Conservation (phyloP, 2,329 filamentous ascomycete genomes). For the Metarhizium rileyi region DNA sequence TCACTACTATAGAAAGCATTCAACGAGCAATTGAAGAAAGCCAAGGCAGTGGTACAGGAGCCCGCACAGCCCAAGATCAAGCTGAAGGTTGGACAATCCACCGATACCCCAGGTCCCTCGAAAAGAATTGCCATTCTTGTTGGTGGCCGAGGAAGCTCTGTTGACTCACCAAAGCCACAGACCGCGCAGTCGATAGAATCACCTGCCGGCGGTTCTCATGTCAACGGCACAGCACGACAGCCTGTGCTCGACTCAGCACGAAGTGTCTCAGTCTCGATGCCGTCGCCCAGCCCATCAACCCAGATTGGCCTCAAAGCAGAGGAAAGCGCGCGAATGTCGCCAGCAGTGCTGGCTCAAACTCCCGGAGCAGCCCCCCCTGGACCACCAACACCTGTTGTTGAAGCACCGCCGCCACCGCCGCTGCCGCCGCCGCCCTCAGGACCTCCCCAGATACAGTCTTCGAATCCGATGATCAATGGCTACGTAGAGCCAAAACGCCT, state of each 20-base stretch:
- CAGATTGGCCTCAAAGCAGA: slow-evolving; percentile 26
- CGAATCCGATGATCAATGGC: slow-evolving; percentile 18
- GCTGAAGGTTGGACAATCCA: slow-evolving; percentile 53
- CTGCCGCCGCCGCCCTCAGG: slow-evolving; percentile 9
- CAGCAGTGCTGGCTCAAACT: slow-evolving; percentile 14
- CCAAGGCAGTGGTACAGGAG: slow-evolving; percentile 62
- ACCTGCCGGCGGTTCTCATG: slow-evolving; percentile 11
- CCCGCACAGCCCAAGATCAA: slow-evolving; percentile 70
- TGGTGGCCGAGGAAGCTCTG: slow-evolving; percentile 46
- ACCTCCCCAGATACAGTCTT: slow-evolving; percentile 15
- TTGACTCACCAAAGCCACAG: slow-evolving; percentile 41
- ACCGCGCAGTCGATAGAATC: slow-evolving; percentile 15
- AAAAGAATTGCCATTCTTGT: slow-evolving; percentile 67
- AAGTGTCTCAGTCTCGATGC: slow-evolving; percentile 27
- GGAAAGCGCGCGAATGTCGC: slow-evolving; percentile 19
- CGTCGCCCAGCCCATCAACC: slow-evolving; percentile 36
- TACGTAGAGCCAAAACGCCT: slow-evolving; percentile 27
- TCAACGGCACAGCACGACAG: slow-evolving; percentile 16
- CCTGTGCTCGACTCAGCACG: slow-evolving; percentile 27
- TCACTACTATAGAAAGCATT: slow-evolving; percentile 53
- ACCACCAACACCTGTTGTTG: slow-evolving; percentile 6
- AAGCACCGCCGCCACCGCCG: slow-evolving; percentile 9
- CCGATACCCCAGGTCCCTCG: slow-evolving; percentile 33
- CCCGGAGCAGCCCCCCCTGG: slow-evolving; percentile 8
- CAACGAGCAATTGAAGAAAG: slow-evolving; percentile 56